These are phyloP conservation scores for Oryza longistaminata DNA, from an alignment of 176 grass and related monocot species.

Conservation along the genomic window DNA sequence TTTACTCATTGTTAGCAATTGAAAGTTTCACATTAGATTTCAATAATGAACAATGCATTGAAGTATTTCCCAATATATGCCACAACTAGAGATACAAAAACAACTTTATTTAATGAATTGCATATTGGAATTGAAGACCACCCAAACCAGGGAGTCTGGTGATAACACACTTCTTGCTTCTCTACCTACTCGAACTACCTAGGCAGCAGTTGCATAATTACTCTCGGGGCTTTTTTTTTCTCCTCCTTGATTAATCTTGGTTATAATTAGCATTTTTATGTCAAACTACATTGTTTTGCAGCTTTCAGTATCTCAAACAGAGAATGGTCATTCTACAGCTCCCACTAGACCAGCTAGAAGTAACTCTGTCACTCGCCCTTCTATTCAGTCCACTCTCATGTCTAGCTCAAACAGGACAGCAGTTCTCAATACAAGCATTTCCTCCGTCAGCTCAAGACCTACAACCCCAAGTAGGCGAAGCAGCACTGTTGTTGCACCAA, in stretches of 20 bases:
- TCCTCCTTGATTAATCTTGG: background rate
- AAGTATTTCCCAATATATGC: background rate
- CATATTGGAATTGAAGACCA: background rate
- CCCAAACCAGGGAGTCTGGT: background rate
- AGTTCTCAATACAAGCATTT: conserved; percentile 76
- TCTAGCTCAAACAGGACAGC: conserved; percentile 73
- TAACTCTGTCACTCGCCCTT: conserved; percentile 72
- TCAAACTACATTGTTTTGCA: conserved; percentile 39
- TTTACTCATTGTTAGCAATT: background rate
- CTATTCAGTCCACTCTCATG: conserved; percentile 58
- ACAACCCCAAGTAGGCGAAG: conserved; percentile 70
- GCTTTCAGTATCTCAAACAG: conserved; percentile 82
- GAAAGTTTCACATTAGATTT: background rate
- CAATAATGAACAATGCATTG: background rate
- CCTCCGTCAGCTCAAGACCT: conserved; percentile 78
- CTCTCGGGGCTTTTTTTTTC: background rate
- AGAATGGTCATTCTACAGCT: conserved; percentile 62
- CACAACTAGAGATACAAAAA: background rate
- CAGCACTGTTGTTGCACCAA: conserved; percentile 45
- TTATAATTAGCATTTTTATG: background rate
- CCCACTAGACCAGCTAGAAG: conserved; percentile 77
- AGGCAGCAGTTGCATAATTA: background rate
- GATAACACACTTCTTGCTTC: background rate
- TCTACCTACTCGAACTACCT: background rate
- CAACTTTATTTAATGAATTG: background rate